Evolutionary conservation across 495 filamentous ascomycete species (phyloP).

Genomic region (Delitschia confertaspora): DNA sequence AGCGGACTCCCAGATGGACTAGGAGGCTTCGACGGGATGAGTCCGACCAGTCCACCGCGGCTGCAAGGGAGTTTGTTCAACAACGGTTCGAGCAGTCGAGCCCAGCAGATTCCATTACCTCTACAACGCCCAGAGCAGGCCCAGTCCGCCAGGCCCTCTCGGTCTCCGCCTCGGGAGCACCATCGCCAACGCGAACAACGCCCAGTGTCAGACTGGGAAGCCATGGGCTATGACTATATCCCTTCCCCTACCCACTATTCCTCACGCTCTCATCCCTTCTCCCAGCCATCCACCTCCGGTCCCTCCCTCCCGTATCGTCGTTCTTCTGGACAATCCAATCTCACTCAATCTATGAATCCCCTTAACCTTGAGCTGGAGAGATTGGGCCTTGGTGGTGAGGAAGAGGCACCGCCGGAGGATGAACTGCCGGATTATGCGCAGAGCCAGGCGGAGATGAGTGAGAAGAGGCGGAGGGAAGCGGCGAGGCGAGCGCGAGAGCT

Average conservation of each 20-base stretch:
- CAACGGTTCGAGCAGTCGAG: constrained; percentile 12
- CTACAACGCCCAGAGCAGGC: background rate
- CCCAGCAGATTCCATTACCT: constrained; percentile 16
- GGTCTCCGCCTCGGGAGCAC: too few species aligned
- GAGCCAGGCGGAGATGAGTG: constrained; percentile 33
- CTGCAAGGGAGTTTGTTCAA: constrained; percentile 19
- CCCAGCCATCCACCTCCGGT: constrained; percentile 2
- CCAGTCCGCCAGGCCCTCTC: constrained; percentile 1
- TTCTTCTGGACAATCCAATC: constrained; percentile 3
- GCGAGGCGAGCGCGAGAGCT: constrained; percentile 30
- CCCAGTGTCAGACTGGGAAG: too few species aligned
- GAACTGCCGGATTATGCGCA: constrained; percentile 34
- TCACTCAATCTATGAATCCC: constrained; percentile 8
- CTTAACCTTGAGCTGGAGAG: constrained; percentile 24
- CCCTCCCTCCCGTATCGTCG: constrained; percentile 8
- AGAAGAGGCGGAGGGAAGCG: constrained; percentile 26
- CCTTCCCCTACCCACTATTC: too few species aligned
- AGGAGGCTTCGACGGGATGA: constrained; percentile 5
- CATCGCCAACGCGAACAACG: too few species aligned
- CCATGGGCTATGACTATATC: constrained; percentile 13
- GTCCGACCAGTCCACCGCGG: constrained; percentile 13
- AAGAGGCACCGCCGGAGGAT: constrained; percentile 25
- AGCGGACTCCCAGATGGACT: constrained; percentile 23
- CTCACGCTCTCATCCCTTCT: too few species aligned
- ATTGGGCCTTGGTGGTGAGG: constrained; percentile 13